Evolutionary conservation across 352 stramenopile species (phyloP), one percentile per base, ranked within the genome.

Genomic region (Phytophthora citricola): DNA sequence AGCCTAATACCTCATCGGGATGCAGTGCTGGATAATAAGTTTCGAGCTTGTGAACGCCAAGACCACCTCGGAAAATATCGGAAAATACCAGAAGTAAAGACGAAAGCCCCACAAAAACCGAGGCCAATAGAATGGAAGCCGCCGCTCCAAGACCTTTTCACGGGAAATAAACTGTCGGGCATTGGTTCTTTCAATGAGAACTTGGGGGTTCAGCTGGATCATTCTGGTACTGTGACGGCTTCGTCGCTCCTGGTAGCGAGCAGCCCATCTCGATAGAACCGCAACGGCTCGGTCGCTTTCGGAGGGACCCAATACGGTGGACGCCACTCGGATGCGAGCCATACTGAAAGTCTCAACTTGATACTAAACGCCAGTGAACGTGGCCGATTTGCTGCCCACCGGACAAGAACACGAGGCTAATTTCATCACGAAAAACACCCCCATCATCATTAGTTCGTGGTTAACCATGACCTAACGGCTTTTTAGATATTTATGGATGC

Each of bases 31-130:
- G 58, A 36, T 76, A 78, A 34, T 48, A 57, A 0, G 11, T 45
- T 9, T 54, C 12, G 2, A 77, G 31, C 0, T 44, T 32, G 0
- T 27, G 44, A 4, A 79, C 62, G 0, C 56, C 68, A 3, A 79
- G 55, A 2, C 71, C 68, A 0, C 67, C 71, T 14, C 74, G 67
- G 32, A 71, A 69, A 20, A 81, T 63, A 27, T 81, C 73, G 0
- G 73, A 70, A 41, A 71, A 73, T 0, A 79, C 66, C n/a, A 81
- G 41, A 6, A 53, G 11, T 1, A 81, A 44, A 5, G 73, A 81
- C 1, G 51, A 10, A 6, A 76, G 1, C 1, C 69, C 58, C 3
- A 60, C 40, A 2, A 71, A 4, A 71, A 65, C 0, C 69, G 69
- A 8, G 49, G 0, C 69, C 58, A 73, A 1, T 64, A 76, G 39